Evolutionary conservation across 257 asterid genomes (phyloP), one percentile per base, ranked within the genome.

Genomic region (Solanum lycopersicoides): DNA sequence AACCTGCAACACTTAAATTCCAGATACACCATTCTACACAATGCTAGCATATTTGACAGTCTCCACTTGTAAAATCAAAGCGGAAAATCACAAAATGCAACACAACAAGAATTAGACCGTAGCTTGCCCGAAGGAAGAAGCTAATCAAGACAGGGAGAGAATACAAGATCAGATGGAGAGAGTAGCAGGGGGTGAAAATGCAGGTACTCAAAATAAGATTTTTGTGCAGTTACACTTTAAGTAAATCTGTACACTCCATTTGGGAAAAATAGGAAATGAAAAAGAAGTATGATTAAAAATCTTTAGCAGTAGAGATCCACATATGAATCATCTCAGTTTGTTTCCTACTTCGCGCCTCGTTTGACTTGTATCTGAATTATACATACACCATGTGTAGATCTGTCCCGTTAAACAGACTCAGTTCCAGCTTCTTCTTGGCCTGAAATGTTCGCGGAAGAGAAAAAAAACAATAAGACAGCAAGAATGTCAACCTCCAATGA

Each of bases 351-450:
- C 7, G 45, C 25, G 45, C 71, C 11, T 32, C 13, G 71, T 53
- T 82, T 32, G 71, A 53, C 85, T 20, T 50, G 85, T 34, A 30
- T 50, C 47, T 82, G 85, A 30, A 32, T 80, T 80, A 30, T 80
- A 82, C 45, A 82, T 20, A 82, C 69, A 53, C 21, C 85, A 50
- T 82, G 85, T 82, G 85, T 50, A 53, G 69, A 82, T 82, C 85
- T 50, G 11, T 53, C 45, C 8, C 4, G 1, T 82, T 82, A 32
- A 82, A 82, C 32, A 50, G 4, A 82, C 85, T 92, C 95, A 92
- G 90, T 92, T 94, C 98, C 98, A 93, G 97, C 97, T 95, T 90
- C 97, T 95, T 89, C 95, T 93, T 83, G 94, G 95, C 98, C 98
- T 94, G 97, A 93, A 95, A 96, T 86, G 89, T 92, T 89, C 30